Conservation (phyloP, 176 grass and related monocot genomes). For the Avena atlantica region DNA sequence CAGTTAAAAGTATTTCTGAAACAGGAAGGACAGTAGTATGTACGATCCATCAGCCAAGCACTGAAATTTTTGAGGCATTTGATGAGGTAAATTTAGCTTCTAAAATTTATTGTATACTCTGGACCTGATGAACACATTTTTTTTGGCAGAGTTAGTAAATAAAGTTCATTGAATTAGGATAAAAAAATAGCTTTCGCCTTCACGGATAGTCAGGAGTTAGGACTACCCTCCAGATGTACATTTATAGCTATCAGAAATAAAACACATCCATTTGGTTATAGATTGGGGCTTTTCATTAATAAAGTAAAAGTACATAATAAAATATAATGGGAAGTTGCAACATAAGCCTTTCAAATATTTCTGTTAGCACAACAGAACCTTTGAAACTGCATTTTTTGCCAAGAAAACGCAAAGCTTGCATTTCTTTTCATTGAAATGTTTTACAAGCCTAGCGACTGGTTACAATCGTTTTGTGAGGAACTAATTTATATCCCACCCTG, state of each 20-base stretch:
- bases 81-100: slow-evolving; percentile 10
- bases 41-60: background rate
- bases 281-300: background rate
- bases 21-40: slow-evolving; percentile 11
- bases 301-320: background rate
- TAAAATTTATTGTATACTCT: background rate
- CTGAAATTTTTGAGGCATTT: slow-evolving; percentile 3
- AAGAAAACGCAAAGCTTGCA: background rate
- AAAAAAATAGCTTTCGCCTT: background rate
- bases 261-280: background rate
- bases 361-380: background rate
- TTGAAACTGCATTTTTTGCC: background rate
- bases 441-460: background rate
- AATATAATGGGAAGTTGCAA: background rate
- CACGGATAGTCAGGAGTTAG: background rate
- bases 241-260: background rate
- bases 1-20: slow-evolving; percentile 16
- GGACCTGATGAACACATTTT: background rate
- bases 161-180: background rate
- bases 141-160: background rate
- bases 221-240: background rate
- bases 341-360: background rate
- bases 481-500: background rate
- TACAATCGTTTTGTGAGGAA: background rate
- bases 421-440: background rate